Conservation (phyloP, 179 eudicot genomes). For the Beta lomatogona region DNA sequence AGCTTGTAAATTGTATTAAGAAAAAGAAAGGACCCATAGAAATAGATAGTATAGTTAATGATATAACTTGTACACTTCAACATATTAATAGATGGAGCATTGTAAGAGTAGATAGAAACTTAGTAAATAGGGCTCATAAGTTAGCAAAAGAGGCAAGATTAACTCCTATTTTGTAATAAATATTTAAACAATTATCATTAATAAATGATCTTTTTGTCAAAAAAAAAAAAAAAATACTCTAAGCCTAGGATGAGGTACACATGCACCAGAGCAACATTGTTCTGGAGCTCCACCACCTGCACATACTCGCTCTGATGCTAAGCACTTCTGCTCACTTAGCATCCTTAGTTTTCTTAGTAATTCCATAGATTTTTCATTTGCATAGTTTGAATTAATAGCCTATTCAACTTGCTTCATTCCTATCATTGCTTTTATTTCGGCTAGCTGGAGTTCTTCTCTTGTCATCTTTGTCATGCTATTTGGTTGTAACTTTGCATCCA, state of each 20-base stretch:
- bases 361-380: not conserved
- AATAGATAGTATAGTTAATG: no score
- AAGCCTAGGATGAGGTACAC: conserved; percentile 13
- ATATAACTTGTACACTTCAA: no score
- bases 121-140: no score
- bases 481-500: not conserved
- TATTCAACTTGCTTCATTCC: not conserved
- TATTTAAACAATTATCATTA: no score
- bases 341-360: not conserved
- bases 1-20: no score
- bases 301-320: not conserved
- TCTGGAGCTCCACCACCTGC: not conserved
- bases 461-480: not conserved
- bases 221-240: no score
- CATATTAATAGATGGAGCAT: no score
- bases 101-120: no score
- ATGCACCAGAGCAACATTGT: conserved; percentile 13
- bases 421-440: not conserved
- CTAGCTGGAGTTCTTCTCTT: not conserved
- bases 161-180: no score
- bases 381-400: not conserved
- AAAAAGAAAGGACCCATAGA: no score
- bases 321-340: not conserved
- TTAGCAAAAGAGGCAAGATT: no score
- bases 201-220: no score